Conservation (phyloP, 2,329 filamentous ascomycete species). For the Curvularia sp. region DNA sequence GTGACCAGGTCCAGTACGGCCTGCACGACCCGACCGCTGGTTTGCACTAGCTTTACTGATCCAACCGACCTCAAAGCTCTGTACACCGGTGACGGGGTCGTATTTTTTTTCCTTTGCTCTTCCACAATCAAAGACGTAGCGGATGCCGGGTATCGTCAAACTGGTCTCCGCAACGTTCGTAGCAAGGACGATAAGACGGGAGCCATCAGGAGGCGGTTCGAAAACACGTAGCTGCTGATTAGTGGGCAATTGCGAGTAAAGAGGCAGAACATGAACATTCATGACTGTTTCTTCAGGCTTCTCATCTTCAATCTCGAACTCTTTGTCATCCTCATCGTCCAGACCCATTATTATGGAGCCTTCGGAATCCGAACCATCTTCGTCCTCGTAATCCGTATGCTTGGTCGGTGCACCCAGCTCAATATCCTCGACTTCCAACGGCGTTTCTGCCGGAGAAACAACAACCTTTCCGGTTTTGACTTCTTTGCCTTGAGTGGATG, state of each 20-base stretch:
- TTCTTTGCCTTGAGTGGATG: constrained; percentile 55
- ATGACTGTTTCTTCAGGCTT: constrained; percentile 67
- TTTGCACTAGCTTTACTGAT: constrained; percentile 96
- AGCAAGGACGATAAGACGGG: constrained; percentile 84
- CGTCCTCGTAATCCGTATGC: constrained; percentile 52
- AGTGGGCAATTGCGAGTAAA: constrained; percentile 91
- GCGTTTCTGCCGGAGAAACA: constrained; percentile 77
- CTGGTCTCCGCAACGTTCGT: constrained; percentile 98
- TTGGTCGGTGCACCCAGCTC: constrained; percentile 68
- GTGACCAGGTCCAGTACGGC: constrained; percentile 93
- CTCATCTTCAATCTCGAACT: constrained; percentile 67
- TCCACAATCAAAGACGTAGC: constrained; percentile 95
- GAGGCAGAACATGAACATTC: constrained; percentile 86
- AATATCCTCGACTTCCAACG: constrained; percentile 84
- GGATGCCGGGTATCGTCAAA: constrained; percentile 92
- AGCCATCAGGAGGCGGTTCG: constrained; percentile 80
- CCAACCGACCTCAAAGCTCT: constrained; percentile 95
- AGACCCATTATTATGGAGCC: constrained; percentile 68
- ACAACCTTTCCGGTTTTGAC: constrained; percentile 71
- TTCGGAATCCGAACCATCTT: constrained; percentile 60
- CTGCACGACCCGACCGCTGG: constrained; percentile 90
- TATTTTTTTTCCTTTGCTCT: constrained; percentile 91
- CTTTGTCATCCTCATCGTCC: constrained; percentile 69
- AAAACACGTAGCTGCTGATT: constrained; percentile 92
- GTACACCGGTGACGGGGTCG: constrained; percentile 85